A percentile compares a stretch with the other conserved stretches of the same genome.
These are phyloP conservation scores for Lithospermum erythrorhizon DNA, from an alignment of 257 asterid genomes.

Conservation along the genomic window DNA sequence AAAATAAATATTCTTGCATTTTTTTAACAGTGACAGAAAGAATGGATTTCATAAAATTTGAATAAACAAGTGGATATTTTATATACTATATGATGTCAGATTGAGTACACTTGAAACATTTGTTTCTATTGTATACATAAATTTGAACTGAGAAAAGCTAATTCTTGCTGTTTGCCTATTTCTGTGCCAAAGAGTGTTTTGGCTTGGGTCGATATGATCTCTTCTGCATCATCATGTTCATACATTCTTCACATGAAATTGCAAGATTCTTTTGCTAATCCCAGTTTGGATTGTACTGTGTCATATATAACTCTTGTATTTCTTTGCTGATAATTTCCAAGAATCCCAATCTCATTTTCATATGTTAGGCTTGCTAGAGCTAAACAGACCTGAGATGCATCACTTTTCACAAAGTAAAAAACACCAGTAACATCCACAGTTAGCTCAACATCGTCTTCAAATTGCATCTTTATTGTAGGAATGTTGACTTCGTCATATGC, in stretches of 20 bases:
- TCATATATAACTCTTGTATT: slow-evolving; percentile 67
- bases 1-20: background rate
- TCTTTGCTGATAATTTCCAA: slow-evolving; percentile 89
- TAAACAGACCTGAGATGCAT: slow-evolving; percentile 82
- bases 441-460: slow-evolving; percentile 59
- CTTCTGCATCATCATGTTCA: slow-evolving; percentile 6
- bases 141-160: slow-evolving; percentile 1
- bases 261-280: slow-evolving; percentile 84
- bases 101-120: slow-evolving; percentile 1
- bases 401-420: slow-evolving; percentile 52
- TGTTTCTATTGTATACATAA: background rate
- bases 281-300: slow-evolving; percentile 47
- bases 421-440: slow-evolving; percentile 61
- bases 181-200: slow-evolving; percentile 68
- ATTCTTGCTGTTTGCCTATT: slow-evolving; percentile 30
- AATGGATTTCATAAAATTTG: too few species aligned
- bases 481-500: slow-evolving; percentile 52
- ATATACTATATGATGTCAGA: background rate
- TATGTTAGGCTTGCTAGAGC: slow-evolving; percentile 71
- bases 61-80: background rate
- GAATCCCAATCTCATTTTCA: slow-evolving; percentile 65
- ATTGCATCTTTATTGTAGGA: slow-evolving; percentile 50
- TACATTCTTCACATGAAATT: slow-evolving; percentile 25
- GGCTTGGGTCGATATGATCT: slow-evolving; percentile 27
- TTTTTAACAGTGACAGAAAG: too few species aligned